Percentiles rank a stretch among this genome's conserved stretches.
Evolutionary conservation across 805 yeast species (phyloP).

Genomic region (Pichia eremophila): DNA sequence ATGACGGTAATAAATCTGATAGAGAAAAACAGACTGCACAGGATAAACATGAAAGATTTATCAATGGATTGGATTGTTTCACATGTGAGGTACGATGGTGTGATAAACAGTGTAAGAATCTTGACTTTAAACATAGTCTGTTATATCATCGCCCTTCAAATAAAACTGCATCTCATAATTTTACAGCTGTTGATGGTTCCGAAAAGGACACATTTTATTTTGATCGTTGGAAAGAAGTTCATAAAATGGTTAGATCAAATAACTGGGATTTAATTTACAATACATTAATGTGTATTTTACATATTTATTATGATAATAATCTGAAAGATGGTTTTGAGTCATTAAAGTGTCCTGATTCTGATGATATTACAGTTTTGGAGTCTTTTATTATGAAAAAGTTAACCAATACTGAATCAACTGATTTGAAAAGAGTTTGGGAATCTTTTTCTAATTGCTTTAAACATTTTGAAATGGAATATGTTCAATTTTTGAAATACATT

Average conservation of each 20-base stretch:
- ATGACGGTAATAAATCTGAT: slow-evolving; percentile 7
- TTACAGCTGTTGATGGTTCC: slow-evolving; percentile 8
- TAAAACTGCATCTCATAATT: slow-evolving; percentile 19
- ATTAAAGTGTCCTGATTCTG: slow-evolving; percentile 9
- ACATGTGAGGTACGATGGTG: slow-evolving; percentile 25
- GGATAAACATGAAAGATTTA: slow-evolving; percentile 21
- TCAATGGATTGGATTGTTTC: slow-evolving; percentile 25
- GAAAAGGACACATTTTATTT: slow-evolving; percentile 11
- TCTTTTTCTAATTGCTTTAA: slow-evolving; percentile 18
- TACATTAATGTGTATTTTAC: slow-evolving; percentile 14
- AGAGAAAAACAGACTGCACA: slow-evolving; percentile 11
- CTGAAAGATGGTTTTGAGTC: slow-evolving; percentile 13
- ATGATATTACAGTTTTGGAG: slow-evolving; percentile 7
- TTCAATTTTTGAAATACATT: slow-evolving; percentile 16
- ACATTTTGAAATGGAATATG: slow-evolving; percentile 8
- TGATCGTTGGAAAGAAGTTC: slow-evolving; percentile 18
- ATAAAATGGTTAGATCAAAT: slow-evolving; percentile 7
- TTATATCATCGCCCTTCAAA: slow-evolving; percentile 24
- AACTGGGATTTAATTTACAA: slow-evolving; percentile 14
- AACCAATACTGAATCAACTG: background rate
- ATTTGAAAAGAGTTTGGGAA: slow-evolving; percentile 9
- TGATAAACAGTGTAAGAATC: slow-evolving; percentile 19
- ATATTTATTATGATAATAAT: slow-evolving; percentile 14
- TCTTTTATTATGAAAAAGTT: slow-evolving; percentile 4
- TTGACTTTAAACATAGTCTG: slow-evolving; percentile 20